A percentile compares a stretch with the other conserved stretches of the same genome.
phyloP scores from a whole-genome alignment of 2,329 filamentous ascomycete species.

The Aureobasidium sp. region DNA sequence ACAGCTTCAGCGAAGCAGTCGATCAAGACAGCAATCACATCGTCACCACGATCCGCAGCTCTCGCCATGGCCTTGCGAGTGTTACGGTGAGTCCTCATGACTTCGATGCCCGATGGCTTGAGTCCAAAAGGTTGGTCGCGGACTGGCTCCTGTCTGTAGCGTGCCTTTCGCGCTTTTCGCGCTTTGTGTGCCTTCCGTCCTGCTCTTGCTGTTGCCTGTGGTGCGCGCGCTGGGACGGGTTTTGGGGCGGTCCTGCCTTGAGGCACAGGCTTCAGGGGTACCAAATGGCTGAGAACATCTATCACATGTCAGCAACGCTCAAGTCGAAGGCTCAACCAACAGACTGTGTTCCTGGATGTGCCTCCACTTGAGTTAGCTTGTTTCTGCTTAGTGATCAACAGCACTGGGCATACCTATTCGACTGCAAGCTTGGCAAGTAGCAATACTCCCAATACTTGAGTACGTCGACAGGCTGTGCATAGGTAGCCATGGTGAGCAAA shows the following conservation, averaged over 20 bases:
- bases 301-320: neutral
- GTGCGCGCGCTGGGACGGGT: neutral
- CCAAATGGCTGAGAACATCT: constrained; percentile 1
- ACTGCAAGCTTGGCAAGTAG: neutral
- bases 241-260: neutral
- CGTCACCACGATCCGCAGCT: neutral
- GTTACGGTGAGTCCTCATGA: neutral
- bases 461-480: constrained; percentile 4
- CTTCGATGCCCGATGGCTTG: neutral
- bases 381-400: no score
- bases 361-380: neutral
- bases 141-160: neutral
- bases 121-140: neutral
- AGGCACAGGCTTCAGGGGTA: neutral
- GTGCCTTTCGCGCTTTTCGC: neutral
- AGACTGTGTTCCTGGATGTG: neutral
- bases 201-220: neutral
- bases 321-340: neutral
- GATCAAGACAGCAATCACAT: neutral
- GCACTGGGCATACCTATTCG: neutral
- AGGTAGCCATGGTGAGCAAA: neutral
- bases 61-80: neutral
- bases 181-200: neutral
- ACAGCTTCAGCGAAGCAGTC: neutral
- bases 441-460: constrained; percentile 14